A percentile compares a stretch with the other conserved stretches of the same genome.
Conservation (phyloP, 495 filamentous ascomycete genomes). For the Thozetella sp. region DNA sequence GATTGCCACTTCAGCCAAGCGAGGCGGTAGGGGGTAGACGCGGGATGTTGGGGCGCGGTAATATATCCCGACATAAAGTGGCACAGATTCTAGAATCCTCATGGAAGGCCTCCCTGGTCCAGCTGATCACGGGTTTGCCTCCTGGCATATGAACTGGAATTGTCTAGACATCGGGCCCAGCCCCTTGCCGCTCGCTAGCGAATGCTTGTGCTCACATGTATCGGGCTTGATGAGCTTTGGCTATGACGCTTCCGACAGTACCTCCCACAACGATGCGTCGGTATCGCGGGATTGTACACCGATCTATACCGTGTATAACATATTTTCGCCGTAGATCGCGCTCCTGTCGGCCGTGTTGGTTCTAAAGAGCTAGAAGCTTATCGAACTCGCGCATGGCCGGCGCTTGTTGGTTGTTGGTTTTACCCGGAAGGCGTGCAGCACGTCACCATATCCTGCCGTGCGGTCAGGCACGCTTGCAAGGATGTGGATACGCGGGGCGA, state of each 20-base stretch:
- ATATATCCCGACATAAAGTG: background rate
- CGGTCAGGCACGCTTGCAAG: conserved; percentile 1
- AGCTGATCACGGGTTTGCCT: background rate
- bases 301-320: too few relatives aligned
- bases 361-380: too few relatives aligned
- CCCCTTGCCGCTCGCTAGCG: too few relatives aligned
- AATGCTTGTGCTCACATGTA: too few relatives aligned
- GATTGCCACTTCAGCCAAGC: conserved; percentile 2
- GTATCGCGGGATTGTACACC: too few relatives aligned
- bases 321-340: too few relatives aligned
- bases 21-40: background rate
- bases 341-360: too few relatives aligned
- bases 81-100: background rate
- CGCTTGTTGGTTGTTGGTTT: background rate
- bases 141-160: background rate
- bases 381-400: background rate
- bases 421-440: background rate
- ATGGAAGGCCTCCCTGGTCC: background rate
- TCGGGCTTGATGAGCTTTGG: too few relatives aligned
- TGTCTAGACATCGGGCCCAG: too few relatives aligned
- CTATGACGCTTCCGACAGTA: too few relatives aligned
- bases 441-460: background rate
- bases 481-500: background rate
- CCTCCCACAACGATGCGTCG: too few relatives aligned
- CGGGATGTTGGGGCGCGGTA: background rate